A percentile compares a stretch with the other conserved stretches of the same genome.
Conservation (phyloP, 177 flowering plant species). For the Tripterygium wilfordii region DNA sequence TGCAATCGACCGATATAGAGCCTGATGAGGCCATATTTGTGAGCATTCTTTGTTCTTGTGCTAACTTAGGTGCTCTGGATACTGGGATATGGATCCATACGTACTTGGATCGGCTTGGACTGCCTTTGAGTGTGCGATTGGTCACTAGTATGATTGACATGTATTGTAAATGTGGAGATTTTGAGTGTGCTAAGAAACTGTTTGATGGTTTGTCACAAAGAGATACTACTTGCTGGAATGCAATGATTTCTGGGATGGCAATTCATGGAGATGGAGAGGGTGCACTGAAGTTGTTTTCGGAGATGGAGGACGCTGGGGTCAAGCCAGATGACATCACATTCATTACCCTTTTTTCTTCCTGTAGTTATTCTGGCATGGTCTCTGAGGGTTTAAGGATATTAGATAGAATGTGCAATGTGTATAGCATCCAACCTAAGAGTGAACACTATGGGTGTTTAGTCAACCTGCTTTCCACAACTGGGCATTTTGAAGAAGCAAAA, state of each 20-base stretch:
- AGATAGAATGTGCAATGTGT: slow-evolving; percentile 29
- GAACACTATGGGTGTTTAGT: slow-evolving; percentile 53
- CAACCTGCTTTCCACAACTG: slow-evolving; percentile 39
- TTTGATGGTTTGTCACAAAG: slow-evolving; percentile 34
- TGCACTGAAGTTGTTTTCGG: slow-evolving; percentile 30
- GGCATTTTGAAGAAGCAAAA: slow-evolving; percentile 41
- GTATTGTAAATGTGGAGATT: slow-evolving; percentile 58
- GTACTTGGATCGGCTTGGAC: slow-evolving; percentile 15
- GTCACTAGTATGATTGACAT: slow-evolving; percentile 47
- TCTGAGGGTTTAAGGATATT: slow-evolving; percentile 33
- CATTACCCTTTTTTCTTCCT: slow-evolving; percentile 39
- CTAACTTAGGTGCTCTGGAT: slow-evolving; percentile 50
- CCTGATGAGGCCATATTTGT: slow-evolving; percentile 51
- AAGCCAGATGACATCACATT: slow-evolving; percentile 46
- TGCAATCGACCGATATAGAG: slow-evolving; percentile 32
- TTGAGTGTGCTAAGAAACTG: slow-evolving; percentile 30
- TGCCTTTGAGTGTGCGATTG: slow-evolving; percentile 22
- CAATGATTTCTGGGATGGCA: slow-evolving; percentile 54
- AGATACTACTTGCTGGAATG: slow-evolving; percentile 51
- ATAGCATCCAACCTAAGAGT: slow-evolving; percentile 38
- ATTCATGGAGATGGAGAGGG: slow-evolving; percentile 40
- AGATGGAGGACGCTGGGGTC: slow-evolving; percentile 39
- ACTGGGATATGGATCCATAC: slow-evolving; percentile 54
- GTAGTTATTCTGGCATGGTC: slow-evolving; percentile 42
- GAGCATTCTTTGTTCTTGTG: slow-evolving; percentile 50